phyloP scores from a whole-genome alignment of 192 early-diverging fungal species.

The Coemansia reversa region DNA sequence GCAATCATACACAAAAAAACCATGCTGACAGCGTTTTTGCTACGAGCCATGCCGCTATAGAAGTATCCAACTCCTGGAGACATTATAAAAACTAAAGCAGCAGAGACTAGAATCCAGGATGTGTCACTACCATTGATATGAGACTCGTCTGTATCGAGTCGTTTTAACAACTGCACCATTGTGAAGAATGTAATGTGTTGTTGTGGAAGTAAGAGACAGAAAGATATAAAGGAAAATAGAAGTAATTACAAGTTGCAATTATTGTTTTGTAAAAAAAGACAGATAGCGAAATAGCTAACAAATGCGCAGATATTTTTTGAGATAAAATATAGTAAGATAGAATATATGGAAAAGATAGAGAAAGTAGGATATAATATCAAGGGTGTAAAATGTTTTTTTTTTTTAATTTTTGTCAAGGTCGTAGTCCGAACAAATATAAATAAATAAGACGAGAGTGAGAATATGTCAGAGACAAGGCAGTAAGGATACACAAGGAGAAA shows the following conservation, averaged over 20 bases:
- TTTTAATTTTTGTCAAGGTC: no score
- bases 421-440: no score
- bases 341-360: no score
- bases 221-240: background rate
- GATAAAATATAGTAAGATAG: no score
- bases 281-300: no score
- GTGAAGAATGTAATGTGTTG: background rate
- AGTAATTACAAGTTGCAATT: background rate
- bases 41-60: constrained; percentile 91
- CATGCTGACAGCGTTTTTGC: constrained; percentile 90
- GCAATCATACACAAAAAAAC: constrained; percentile 81
- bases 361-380: no score
- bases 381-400: no score
- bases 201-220: background rate
- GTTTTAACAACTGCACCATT: constrained; percentile 18
- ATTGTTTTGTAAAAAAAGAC: no score
- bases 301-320: no score
- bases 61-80: constrained; percentile 93
- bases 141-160: constrained; percentile 30
- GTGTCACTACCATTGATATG: constrained; percentile 58
- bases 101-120: constrained; percentile 66
- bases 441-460: no score
- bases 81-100: constrained; percentile 92
- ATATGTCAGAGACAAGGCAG: no score
- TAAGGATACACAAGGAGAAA: no score